Evolutionary conservation across 2,329 filamentous ascomycete species (phyloP).

Genomic region (Fusarium veterinarium): DNA sequence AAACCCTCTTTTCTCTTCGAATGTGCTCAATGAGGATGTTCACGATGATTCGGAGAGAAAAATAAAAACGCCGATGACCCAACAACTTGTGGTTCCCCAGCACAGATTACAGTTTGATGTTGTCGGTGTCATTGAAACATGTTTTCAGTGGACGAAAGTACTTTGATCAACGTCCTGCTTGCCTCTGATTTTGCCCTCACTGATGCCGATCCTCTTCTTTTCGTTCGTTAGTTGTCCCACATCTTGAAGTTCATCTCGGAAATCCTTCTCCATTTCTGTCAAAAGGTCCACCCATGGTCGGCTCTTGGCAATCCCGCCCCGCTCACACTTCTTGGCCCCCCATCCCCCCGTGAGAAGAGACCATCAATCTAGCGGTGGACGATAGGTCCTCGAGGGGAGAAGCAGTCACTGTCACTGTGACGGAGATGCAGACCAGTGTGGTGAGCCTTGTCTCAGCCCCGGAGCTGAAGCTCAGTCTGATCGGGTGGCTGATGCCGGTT

Average conservation of each 20-base stretch:
- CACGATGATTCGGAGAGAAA: slow-evolving; percentile 31
- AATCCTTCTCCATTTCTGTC: slow-evolving; percentile 36
- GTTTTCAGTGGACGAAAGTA: slow-evolving; percentile 3
- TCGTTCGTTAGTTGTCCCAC: slow-evolving; percentile 26
- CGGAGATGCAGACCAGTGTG: slow-evolving; percentile 5
- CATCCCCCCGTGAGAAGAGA: slow-evolving; percentile 33
- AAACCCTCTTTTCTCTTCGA: slow-evolving; percentile 8
- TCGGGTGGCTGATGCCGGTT: slow-evolving; percentile 34
- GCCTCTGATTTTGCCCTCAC: slow-evolving; percentile 32
- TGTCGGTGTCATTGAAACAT: slow-evolving; percentile 13
- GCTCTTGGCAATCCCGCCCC: slow-evolving; percentile 38
- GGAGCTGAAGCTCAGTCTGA: slow-evolving; percentile 28
- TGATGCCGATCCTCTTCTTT: slow-evolving; percentile 35
- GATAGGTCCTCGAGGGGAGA: slow-evolving; percentile 1
- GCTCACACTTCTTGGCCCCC: slow-evolving; percentile 27
- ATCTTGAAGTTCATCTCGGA: slow-evolving; percentile 31
- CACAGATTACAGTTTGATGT: slow-evolving; percentile 2
- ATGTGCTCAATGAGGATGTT: slow-evolving; percentile 28
- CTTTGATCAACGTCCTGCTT: slow-evolving; percentile 36
- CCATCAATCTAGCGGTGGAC: slow-evolving; percentile 46
- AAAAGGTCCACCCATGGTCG: slow-evolving; percentile 22
- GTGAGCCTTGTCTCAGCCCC: slow-evolving; percentile 16
- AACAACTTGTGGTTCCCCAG: slow-evolving; percentile 24
- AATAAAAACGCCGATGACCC: slow-evolving; percentile 20
- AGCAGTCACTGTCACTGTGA: slow-evolving; percentile 6